A percentile compares a stretch with the other conserved stretches of the same genome.
phyloP scores from a whole-genome alignment of 371 early-diverging fungal genomes.

The Lichtheimia ramosa region DNA sequence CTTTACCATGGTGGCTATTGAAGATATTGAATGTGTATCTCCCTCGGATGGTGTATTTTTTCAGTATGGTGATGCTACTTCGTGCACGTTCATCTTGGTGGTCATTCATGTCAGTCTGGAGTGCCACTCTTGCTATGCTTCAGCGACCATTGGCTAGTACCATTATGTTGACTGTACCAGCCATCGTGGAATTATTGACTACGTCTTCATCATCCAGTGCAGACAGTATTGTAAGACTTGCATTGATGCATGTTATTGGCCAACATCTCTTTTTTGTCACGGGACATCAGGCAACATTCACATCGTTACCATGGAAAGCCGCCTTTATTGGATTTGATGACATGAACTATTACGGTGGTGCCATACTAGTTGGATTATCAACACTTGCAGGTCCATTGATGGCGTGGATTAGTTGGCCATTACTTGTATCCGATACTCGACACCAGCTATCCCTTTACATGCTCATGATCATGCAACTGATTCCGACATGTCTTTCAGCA shows the following conservation, averaged over 20 bases:
- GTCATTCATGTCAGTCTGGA: conserved; percentile 21
- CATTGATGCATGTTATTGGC: conserved; percentile 49
- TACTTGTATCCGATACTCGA: conserved; percentile 19
- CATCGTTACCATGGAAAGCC: conserved; percentile 88
- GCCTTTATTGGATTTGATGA: conserved; percentile 84
- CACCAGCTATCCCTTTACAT: background rate
- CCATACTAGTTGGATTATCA: conserved; percentile 74
- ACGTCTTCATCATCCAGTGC: background rate
- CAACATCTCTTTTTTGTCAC: conserved; percentile 84
- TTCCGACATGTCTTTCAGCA: conserved; percentile 53
- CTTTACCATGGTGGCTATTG: background rate
- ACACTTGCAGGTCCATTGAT: conserved; percentile 75
- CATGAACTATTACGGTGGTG: conserved; percentile 71
- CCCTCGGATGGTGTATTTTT: conserved; percentile 29
- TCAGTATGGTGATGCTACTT: background rate
- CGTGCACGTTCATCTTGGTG: conserved; percentile 5
- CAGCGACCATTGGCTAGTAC: conserved; percentile 37
- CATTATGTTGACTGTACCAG: conserved; percentile 22
- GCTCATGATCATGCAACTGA: conserved; percentile 23
- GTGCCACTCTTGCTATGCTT: conserved; percentile 30
- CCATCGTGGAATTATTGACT: conserved; percentile 14
- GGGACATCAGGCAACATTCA: conserved; percentile 88
- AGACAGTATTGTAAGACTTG: conserved; percentile 12
- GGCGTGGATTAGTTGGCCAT: conserved; percentile 38
- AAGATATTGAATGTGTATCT: conserved; percentile 26